Conservation (phyloP, 805 yeast species). For the Kregervanrija fluxuum region DNA sequence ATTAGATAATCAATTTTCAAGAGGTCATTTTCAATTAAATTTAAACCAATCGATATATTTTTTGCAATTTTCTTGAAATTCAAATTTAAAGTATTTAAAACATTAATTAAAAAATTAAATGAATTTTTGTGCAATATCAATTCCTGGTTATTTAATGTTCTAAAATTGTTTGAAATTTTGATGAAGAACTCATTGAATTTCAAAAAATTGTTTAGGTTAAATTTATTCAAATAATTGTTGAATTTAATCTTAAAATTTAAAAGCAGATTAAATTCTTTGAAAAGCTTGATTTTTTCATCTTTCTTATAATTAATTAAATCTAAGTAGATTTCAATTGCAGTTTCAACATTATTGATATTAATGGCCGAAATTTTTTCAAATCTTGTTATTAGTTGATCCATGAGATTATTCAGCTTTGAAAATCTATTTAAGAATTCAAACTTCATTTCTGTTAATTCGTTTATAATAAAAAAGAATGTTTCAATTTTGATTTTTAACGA, state of each 20-base stretch:
- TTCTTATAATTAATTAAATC: conserved; percentile 5
- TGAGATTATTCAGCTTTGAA: conserved; percentile 9
- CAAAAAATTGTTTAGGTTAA: conserved; percentile 2
- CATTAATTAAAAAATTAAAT: neutral
- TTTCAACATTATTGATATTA: neutral
- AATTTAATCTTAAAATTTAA: conserved; percentile 3
- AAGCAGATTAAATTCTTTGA: conserved; percentile 2
- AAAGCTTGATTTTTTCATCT: conserved; percentile 2
- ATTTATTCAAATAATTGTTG: conserved; percentile 4
- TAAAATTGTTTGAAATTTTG: neutral
- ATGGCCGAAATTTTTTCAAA: conserved; percentile 8
- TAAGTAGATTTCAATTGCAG: conserved; percentile 1
- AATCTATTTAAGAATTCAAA: conserved; percentile 10
- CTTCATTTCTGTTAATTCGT: conserved; percentile 15
- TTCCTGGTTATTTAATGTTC: neutral
- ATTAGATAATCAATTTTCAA: conserved; percentile 7
- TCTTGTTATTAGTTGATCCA: conserved; percentile 10
- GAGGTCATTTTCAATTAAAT: conserved; percentile 12
- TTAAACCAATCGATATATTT: conserved; percentile 14
- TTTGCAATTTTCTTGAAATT: conserved; percentile 25
- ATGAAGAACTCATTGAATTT: conserved; percentile 6
- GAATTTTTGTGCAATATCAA: neutral
- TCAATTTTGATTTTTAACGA: conserved; percentile 17
- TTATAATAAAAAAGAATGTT: conserved; percentile 18
- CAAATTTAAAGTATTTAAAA: neutral